Evolutionary conservation across 2,329 filamentous ascomycete genomes (phyloP).

Genomic region (Dryadomyces quercivorus): DNA sequence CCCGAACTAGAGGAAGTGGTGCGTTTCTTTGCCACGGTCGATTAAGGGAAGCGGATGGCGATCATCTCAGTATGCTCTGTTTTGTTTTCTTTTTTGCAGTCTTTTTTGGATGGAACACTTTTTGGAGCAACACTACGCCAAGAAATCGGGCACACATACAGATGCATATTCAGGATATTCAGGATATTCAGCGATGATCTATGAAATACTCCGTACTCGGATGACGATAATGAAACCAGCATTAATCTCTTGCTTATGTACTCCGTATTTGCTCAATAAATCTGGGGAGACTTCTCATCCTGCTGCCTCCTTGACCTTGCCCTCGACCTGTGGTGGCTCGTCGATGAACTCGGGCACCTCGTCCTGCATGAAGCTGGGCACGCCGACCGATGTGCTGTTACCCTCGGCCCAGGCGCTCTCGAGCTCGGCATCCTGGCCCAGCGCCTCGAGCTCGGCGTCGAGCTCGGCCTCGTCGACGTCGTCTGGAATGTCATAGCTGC

Average conservation of each 20-base stretch:
- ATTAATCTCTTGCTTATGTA: not conserved
- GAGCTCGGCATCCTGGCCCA: slow-evolving; percentile 88
- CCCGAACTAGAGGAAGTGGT: slow-evolving; percentile 65
- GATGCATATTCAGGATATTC: not conserved
- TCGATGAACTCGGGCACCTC: slow-evolving; percentile 89
- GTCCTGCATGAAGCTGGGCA: slow-evolving; percentile 83
- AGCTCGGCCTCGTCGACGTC: slow-evolving; percentile 95
- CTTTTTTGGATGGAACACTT: too few relatives aligned
- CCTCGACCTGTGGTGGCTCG: slow-evolving; percentile 50
- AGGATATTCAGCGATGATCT: not conserved
- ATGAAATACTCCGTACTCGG: not conserved
- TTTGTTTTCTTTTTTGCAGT: not conserved
- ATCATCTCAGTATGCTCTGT: not conserved
- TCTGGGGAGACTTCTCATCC: not conserved
- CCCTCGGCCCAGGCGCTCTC: slow-evolving; percentile 46
- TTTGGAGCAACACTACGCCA: too few relatives aligned
- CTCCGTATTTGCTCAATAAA: not conserved
- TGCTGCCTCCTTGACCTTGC: slow-evolving; percentile 12
- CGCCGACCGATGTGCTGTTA: slow-evolving; percentile 28
- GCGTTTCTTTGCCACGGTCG: slow-evolving; percentile 60
- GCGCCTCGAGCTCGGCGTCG: slow-evolving; percentile 88
- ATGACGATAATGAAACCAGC: not conserved
- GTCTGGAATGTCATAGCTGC: slow-evolving; percentile 90
- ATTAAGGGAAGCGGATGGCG: slow-evolving; percentile 19
- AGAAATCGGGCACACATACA: not conserved